phyloP scores from a whole-genome alignment of 495 filamentous ascomycete species.

The Elasticomyces elasticus region DNA sequence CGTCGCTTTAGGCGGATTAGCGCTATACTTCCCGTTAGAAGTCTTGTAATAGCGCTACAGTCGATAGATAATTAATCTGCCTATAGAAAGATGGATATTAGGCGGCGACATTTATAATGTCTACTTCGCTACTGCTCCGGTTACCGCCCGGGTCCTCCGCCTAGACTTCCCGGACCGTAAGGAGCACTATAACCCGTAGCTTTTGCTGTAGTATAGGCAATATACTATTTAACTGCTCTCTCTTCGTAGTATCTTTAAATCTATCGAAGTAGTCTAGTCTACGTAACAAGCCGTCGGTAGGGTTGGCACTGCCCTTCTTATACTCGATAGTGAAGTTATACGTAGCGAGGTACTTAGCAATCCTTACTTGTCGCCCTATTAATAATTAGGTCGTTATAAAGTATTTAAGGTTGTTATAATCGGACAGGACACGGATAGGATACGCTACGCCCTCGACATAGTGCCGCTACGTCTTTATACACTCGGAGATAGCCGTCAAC shows the following conservation, averaged over 20 bases:
- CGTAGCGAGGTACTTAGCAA: slow-evolving; percentile 19
- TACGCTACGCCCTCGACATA: background rate
- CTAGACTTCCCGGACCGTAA: background rate
- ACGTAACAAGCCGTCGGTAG: background rate
- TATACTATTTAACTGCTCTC: background rate
- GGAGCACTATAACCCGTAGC: background rate
- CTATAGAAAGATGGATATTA: no score
- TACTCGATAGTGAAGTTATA: slow-evolving; percentile 31
- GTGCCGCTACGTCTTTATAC: slow-evolving; percentile 7
- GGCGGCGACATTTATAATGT: no score
- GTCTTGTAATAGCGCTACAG: no score
- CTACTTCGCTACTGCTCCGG: no score
- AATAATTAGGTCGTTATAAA: slow-evolving; percentile 15
- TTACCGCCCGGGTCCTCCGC: background rate
- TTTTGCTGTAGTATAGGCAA: background rate
- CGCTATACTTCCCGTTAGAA: no score
- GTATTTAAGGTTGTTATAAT: slow-evolving; percentile 15
- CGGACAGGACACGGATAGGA: slow-evolving; percentile 5
- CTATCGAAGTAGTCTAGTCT: background rate
- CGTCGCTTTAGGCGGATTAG: no score
- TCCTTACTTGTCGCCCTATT: slow-evolving; percentile 23
- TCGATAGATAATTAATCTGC: no score
- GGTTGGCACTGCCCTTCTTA: background rate
- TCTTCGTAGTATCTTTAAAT: background rate
- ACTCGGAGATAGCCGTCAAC: slow-evolving; percentile 6